phyloP scores from a whole-genome alignment of 2,329 filamentous ascomycete genomes.

The Microcyclospora pomicola region DNA sequence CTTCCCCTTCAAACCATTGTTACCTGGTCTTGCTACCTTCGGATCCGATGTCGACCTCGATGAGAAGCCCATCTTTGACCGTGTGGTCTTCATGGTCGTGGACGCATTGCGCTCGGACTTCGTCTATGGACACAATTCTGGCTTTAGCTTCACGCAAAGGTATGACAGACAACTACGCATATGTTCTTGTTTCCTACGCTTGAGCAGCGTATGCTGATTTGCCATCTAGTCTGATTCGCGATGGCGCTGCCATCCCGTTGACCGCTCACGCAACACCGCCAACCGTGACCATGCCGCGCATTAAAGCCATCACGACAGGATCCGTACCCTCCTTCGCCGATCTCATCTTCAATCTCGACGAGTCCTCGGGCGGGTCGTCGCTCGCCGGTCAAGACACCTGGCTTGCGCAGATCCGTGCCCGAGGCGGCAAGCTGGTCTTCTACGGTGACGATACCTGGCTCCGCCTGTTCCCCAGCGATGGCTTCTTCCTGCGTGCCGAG shows the following conservation, averaged over 20 bases:
- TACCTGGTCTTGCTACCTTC: slow-evolving; percentile 59
- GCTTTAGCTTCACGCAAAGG: slow-evolving; percentile 81
- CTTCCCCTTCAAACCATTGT: slow-evolving; percentile 92
- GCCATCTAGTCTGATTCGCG: slow-evolving; percentile 56
- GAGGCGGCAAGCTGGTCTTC: slow-evolving; percentile 70
- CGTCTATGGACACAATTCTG: slow-evolving; percentile 68
- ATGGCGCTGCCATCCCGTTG: slow-evolving; percentile 76
- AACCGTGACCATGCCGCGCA: slow-evolving; percentile 93
- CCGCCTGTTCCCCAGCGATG: slow-evolving; percentile 65
- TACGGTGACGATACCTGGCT: slow-evolving; percentile 98
- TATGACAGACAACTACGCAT: slow-evolving; percentile 24
- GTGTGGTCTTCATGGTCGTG: slow-evolving; percentile 91
- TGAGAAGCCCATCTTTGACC: slow-evolving; percentile 59
- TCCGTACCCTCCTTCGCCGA: slow-evolving; percentile 98
- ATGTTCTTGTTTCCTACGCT: no score
- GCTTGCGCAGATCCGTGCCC: slow-evolving; percentile 80
- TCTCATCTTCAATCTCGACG: slow-evolving; percentile 89
- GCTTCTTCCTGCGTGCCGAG: slow-evolving; percentile 69
- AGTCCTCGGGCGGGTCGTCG: slow-evolving; percentile 81
- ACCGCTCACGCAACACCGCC: slow-evolving; percentile 93
- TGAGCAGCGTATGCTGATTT: slow-evolving; percentile 1
- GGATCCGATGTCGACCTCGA: slow-evolving; percentile 5
- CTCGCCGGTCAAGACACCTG: slow-evolving; percentile 85
- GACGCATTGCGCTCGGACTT: slow-evolving; percentile 93
- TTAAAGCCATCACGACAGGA: slow-evolving; percentile 94